Conservation (phyloP, 1,284 basidiomycete genomes). For the Omphalotus olearius region DNA sequence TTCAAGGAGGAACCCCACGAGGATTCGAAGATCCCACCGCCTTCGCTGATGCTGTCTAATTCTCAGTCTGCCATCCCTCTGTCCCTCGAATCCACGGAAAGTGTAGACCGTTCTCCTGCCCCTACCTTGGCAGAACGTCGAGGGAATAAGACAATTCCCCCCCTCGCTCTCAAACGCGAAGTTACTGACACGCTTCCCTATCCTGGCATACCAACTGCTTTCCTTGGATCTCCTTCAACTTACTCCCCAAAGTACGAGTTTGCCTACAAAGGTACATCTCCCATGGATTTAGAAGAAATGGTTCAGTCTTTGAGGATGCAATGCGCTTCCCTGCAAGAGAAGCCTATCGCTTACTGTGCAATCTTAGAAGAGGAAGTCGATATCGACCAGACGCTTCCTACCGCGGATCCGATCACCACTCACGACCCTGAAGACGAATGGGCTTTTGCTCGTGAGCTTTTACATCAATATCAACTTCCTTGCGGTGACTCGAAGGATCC, state of each 20-base stretch:
- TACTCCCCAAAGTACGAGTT: slow-evolving; percentile 40
- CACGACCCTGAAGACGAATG: slow-evolving; percentile 37
- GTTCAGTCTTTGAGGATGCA: slow-evolving; percentile 42
- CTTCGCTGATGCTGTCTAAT: slow-evolving; percentile 50
- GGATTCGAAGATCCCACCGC: slow-evolving; percentile 25
- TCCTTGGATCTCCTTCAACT: slow-evolving; percentile 48
- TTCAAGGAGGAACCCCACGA: slow-evolving; percentile 26
- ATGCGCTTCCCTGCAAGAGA: slow-evolving; percentile 28
- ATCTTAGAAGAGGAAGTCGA: slow-evolving; percentile 14
- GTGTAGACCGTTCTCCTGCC: neutral
- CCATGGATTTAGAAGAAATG: slow-evolving; percentile 51
- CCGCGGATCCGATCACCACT: slow-evolving; percentile 10
- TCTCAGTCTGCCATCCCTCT: slow-evolving; percentile 43
- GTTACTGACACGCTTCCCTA: slow-evolving; percentile 31
- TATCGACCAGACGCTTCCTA: slow-evolving; percentile 10
- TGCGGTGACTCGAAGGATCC: too few species aligned
- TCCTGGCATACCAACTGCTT: slow-evolving; percentile 60
- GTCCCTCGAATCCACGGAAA: slow-evolving; percentile 32
- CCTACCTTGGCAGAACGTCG: slow-evolving; percentile 44
- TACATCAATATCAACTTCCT: too few species aligned
- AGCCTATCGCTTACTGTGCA: slow-evolving; percentile 15
- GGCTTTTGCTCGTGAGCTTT: slow-evolving; percentile 38
- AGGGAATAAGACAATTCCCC: slow-evolving; percentile 42
- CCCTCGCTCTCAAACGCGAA: slow-evolving; percentile 31
- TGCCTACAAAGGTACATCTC: slow-evolving; percentile 21